A percentile compares a stretch with the other conserved stretches of the same genome.
These are phyloP conservation scores for Nematocida minor DNA, from an alignment of 371 early-diverging fungal genomes.

Conservation along the genomic window DNA sequence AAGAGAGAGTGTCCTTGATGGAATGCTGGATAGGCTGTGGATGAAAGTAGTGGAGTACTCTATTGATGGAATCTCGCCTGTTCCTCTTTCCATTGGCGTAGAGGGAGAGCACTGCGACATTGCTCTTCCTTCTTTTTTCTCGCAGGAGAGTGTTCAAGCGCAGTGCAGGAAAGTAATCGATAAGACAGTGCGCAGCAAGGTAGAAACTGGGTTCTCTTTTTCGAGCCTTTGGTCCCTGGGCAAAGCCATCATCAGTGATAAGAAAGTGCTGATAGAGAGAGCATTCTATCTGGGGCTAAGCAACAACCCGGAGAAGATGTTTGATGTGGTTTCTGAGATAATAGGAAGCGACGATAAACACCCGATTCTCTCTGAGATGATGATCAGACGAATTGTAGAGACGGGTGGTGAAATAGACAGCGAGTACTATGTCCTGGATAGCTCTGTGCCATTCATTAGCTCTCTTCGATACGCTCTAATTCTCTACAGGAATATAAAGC, in stretches of 20 bases:
- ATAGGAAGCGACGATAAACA: not conserved
- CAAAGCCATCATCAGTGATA: not conserved
- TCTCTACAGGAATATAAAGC: not conserved
- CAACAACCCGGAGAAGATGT: not conserved
- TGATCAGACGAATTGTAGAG: not conserved
- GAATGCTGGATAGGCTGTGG: not conserved
- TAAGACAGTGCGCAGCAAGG: not conserved
- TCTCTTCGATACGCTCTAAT: not conserved
- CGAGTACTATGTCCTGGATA: not conserved
- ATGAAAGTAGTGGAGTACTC: not conserved
- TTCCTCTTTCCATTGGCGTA: not conserved
- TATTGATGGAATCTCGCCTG: not conserved
- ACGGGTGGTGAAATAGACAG: not conserved
- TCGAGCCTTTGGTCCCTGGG: constrained; percentile 11
- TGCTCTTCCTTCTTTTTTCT: not conserved
- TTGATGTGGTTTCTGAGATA: not conserved
- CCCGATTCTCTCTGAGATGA: not conserved
- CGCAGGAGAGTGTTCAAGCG: not conserved
- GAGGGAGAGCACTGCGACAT: not conserved
- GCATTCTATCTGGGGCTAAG: not conserved
- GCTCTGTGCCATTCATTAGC: not conserved
- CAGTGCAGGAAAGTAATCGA: not conserved
- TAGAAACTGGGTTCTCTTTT: not conserved
- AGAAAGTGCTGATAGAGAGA: not conserved
- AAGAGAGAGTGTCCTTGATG: too few relatives aligned